Percentiles rank a stretch among this genome's conserved stretches.
These are phyloP conservation scores for Plasmodium berghei DNA, from an alignment of 169 alveolate genomes.

Conservation along the genomic window DNA sequence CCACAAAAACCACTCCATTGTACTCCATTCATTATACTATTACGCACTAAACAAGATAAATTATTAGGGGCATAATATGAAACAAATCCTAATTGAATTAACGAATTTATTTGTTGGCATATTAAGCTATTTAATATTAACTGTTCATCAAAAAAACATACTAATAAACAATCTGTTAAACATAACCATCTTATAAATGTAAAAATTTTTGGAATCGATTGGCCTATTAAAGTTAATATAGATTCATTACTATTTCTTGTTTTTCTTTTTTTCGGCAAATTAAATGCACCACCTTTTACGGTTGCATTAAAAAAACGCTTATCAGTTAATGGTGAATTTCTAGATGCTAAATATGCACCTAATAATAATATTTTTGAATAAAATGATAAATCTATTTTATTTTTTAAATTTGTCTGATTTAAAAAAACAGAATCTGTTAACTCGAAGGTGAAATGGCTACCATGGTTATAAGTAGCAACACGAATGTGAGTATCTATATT, in stretches of 20 bases:
- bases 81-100: constrained; percentile 66
- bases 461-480: constrained; percentile 76
- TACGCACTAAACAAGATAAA: constrained; percentile 65
- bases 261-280: constrained; percentile 71
- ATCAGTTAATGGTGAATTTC: constrained; percentile 72
- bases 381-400: constrained; percentile 72
- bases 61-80: constrained; percentile 47
- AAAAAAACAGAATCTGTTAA: constrained; percentile 74
- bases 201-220: constrained; percentile 73
- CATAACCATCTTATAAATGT: constrained; percentile 78
- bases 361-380: constrained; percentile 69
- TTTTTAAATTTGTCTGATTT: constrained; percentile 71
- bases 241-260: constrained; percentile 62
- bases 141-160: constrained; percentile 72
- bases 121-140: constrained; percentile 62
- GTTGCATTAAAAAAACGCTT: constrained; percentile 76
- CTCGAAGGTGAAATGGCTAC: constrained; percentile 75
- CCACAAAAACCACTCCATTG: constrained; percentile 79
- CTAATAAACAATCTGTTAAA: constrained; percentile 73
- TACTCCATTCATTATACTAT: constrained; percentile 76
- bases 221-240: constrained; percentile 72
- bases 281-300: constrained; percentile 76
- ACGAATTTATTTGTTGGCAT: constrained; percentile 69
- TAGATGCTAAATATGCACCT: constrained; percentile 73
- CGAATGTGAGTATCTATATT: constrained; percentile 75